Evolutionary conservation across 106 monocot genomes (phyloP).

Genomic region (Posidonia australis): DNA sequence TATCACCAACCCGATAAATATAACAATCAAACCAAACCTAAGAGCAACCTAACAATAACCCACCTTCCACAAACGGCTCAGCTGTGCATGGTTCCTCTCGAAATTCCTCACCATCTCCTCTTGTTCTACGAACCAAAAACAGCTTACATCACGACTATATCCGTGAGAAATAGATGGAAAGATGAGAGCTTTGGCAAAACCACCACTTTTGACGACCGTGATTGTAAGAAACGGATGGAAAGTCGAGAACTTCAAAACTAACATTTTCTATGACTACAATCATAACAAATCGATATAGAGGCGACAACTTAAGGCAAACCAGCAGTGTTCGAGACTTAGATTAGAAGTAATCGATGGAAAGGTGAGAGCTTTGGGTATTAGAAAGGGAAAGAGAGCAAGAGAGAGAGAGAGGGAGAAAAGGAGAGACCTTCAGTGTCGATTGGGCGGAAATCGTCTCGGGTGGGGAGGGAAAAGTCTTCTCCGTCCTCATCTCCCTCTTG

Average conservation of each 20-base stretch:
- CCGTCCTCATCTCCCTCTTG: background rate
- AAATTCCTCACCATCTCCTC: constrained; percentile 18
- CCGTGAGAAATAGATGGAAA: too few species aligned
- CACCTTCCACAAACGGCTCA: constrained; percentile 15
- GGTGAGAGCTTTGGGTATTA: too few species aligned
- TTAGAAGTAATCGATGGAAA: background rate
- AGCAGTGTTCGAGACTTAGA: background rate
- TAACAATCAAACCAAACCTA: background rate
- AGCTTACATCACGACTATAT: background rate
- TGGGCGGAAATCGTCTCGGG: constrained; percentile 16
- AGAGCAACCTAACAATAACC: background rate
- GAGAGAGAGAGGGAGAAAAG: background rate
- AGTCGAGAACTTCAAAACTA: background rate
- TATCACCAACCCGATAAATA: background rate
- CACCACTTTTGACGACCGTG: too few species aligned
- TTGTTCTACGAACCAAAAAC: constrained; percentile 9
- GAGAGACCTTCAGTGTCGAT: constrained; percentile 16
- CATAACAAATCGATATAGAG: background rate
- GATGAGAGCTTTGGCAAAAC: too few species aligned
- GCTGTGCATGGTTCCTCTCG: constrained; percentile 11
- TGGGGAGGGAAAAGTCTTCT: constrained; percentile 11
- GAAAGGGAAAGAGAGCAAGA: too few species aligned
- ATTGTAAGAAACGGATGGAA: background rate
- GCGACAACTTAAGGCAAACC: background rate
- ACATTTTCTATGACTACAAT: too few species aligned